Base-by-base conservation (phyloP, 495 filamentous ascomycete genomes). In the Xylaria sp. region DNA sequence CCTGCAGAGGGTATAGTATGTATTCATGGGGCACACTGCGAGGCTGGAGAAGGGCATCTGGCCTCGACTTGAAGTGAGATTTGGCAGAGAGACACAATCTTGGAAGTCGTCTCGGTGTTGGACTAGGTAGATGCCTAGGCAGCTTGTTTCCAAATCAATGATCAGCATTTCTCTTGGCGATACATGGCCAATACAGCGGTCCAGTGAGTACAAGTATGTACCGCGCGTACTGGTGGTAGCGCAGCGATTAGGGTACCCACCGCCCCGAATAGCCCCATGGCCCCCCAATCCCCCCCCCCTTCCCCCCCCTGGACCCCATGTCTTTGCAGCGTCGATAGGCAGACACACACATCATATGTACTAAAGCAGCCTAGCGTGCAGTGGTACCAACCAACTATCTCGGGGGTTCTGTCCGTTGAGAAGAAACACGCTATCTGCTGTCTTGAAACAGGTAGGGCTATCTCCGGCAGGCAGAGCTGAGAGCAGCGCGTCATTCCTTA, bases 111-210 rank as follows among this genome's bases (percentile, higher is more conserved):
- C 44, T 37, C 19, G 29, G 62, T 52, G 46, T 46, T 50, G 9
- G 14, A 31, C 50, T 11, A 59, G 57, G 19, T 52, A 66, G 62
- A 52, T 66, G 53, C 53, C 1, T 35, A n/a, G 53, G 14, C 12
- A 59, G 31, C 31, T 66, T 21, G 44, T 66, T 66, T 66, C 62
- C 62, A 66, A 66, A 66, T 66, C 62, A 66, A 15, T 37, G 29
- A 66, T 66, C 62, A 66, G 44, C 62, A 5, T 40, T 66, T 66
- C 44, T 66, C 62, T 66, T 66, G 62, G 62, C 46, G 44, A 66
- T 52, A 52, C 62, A 52, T 48, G 61, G 26, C 11, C 31, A n/a
- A 17, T 3, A 17, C 12, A 17, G 26, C 52, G 35, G 37, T 29
- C 29, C 58, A 15, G 37, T 5, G 35, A 37, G 35, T 37, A 14